Evolutionary conservation across 106 monocot genomes (phyloP), one percentile per base, ranked within the genome.

Genomic region (Dendrobium nobile): DNA sequence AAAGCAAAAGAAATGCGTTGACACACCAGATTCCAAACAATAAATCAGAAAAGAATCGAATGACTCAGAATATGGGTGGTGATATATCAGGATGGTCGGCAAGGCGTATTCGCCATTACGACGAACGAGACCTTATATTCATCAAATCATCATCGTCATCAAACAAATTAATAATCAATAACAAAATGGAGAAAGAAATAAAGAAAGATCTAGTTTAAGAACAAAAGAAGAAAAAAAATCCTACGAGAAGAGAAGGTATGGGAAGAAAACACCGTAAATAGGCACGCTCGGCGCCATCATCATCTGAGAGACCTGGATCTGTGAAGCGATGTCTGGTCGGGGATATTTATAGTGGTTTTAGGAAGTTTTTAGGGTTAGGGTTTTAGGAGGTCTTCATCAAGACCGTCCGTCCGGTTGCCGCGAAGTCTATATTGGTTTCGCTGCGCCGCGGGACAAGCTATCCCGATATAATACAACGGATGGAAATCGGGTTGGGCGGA

Each of bases 1-100:
- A n/a, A 61, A 61, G 22, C 6, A 6, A 4, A 61, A 4, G 2
- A 61, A 61, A 5, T 68, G 1, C 37, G 3, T 18, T 15, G 2
- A 28, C 0, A 27, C 2, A 4, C 1, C n/a, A 4, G 6, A 22
- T 33, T 61, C 2, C 28, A 68, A 5, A 3, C 9, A n/a, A 10
- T 33, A 11, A 13, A 33, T 1, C 31, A 33, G 1, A 33, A 68
- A 13, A 61, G 4, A 4, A 5, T 61, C 6, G n/a, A 22, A n/a
- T 61, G 61, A 85, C 91, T 94, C 89, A 33, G 93, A 84, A 79
- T 89, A 94, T 94, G 91, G 93, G 93, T 91, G 89, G 92, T 92
- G 92, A 92, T 92, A 89, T 92, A 89, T 33, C 91, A 93, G 91
- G 44, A 73, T 93, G 81, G 90, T 93, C 91, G 89, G 80, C 93